Evolutionary conservation across 192 early-diverging fungal species (phyloP), one percentile per base, ranked within the genome.

Genomic region (Coemansia reversa): DNA sequence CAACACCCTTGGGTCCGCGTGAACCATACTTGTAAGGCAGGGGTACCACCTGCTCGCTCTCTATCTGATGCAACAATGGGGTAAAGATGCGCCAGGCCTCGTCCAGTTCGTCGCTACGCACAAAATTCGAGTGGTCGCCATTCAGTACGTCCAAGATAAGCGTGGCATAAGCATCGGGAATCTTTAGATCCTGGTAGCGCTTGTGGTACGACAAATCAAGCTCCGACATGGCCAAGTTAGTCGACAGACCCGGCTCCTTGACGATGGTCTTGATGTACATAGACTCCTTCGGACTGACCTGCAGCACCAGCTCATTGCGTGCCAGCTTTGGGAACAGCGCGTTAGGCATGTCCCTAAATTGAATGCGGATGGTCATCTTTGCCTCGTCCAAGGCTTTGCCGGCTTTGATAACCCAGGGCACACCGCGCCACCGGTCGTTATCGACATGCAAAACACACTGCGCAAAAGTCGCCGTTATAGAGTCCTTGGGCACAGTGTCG

Each of bases 1-100:
- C 83, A 57, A 90, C 74, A 12, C 85, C 86, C 49, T 81, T 83
- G 45, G 96, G 96, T 8, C 94, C 96, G 28, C 94, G 87, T 50
- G 85, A 83, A 6, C 94, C 94, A 72, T 87, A 95, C 54, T 84
- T 74, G 75, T 97, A 97, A 7, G 86, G 84, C 50, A 88, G 69
- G 6, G 93, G 88, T 45, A 82, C 75, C 48, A 89, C 75, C 76
- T 84, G 80, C 53, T 83, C 79, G 11, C 58, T 49, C 62, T 95
- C 93, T 69, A 97, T 93, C 65, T 89, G 75, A 83, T 97, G 94
- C 57, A 98, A 79, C 30, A 97, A 80, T 7, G 97, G 97, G 0
- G 97, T 98, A 70, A 98, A 97, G 52, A 98, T 95, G 75, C 91
- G 91, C 97, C 97, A 98, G 4, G 97, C 94, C 61, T 89, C 92